Conservation (phyloP, 2,329 filamentous ascomycete species). For the Venturia nashicola region DNA sequence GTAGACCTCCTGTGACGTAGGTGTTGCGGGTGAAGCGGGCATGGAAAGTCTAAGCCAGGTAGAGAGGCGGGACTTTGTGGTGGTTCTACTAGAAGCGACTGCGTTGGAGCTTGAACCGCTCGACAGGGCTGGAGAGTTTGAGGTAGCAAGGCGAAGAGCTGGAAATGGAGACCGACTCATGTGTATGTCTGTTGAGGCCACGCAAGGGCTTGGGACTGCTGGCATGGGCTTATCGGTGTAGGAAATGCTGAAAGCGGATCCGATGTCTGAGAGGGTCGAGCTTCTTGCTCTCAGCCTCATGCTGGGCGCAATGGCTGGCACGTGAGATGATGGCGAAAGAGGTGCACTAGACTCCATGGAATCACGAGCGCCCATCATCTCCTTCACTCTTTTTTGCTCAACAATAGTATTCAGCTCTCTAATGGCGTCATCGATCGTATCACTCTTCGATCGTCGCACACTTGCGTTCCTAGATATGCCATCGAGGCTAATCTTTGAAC, state of each 20-base stretch:
- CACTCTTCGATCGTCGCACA: conserved; percentile 5
- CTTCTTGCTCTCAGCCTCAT: conserved; percentile 34
- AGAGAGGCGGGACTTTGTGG: conserved; percentile 3
- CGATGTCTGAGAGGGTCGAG: conserved; percentile 36
- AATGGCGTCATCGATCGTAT: conserved; percentile 30
- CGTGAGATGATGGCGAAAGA: conserved; percentile 25
- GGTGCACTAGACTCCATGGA: conserved; percentile 11
- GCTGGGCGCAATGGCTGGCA: conserved; percentile 33
- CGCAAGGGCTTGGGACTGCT: background rate
- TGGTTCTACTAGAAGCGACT: background rate
- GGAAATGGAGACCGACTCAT: background rate
- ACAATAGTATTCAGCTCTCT: conserved; percentile 37
- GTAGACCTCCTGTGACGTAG: conserved; percentile 3
- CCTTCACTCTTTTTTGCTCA: conserved; percentile 23
- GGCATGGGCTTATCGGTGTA: background rate
- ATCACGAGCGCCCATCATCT: background rate
- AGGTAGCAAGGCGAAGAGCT: background rate
- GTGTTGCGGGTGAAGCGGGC: background rate
- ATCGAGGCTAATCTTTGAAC: background rate
- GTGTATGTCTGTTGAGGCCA: background rate
- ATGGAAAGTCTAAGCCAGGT: background rate
- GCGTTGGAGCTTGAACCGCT: background rate
- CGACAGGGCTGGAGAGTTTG: background rate
- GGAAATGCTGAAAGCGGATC: conserved; percentile 26
- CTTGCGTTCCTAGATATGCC: background rate